A percentile compares a stretch with the other conserved stretches of the same genome.
These are phyloP conservation scores for Anthracocystis setariae DNA, from an alignment of 1,284 basidiomycete genomes.

Conservation along the genomic window DNA sequence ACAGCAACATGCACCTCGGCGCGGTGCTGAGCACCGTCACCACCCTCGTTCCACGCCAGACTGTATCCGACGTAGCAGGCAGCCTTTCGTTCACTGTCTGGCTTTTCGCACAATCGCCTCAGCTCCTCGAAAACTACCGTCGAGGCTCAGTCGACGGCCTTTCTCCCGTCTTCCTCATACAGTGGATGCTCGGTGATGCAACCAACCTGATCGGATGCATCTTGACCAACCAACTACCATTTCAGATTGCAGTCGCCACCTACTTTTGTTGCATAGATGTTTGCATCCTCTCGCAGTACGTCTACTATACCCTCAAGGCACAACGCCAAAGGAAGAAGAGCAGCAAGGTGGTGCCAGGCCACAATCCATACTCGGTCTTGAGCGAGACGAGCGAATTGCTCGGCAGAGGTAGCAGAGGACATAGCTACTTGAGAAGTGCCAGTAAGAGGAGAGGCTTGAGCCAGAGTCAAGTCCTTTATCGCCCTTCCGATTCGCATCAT, in stretches of 20 bases:
- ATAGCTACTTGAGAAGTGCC: slow-evolving; percentile 19
- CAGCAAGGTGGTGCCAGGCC: slow-evolving; percentile 1
- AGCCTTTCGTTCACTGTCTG: slow-evolving; percentile 58
- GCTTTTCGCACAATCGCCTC: slow-evolving; percentile 66
- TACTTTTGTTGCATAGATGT: slow-evolving; percentile 63
- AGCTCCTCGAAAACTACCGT: slow-evolving; percentile 63
- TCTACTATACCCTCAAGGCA: slow-evolving; percentile 46
- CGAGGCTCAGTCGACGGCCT: slow-evolving; percentile 60
- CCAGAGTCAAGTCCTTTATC: slow-evolving; percentile 20
- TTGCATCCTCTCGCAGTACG: slow-evolving; percentile 53
- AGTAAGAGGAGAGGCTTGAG: slow-evolving; percentile 20
- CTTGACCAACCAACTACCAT: slow-evolving; percentile 62
- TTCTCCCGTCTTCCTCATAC: slow-evolving; percentile 61
- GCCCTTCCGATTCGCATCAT: background rate
- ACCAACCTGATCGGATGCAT: slow-evolving; percentile 64
- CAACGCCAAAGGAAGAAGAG: slow-evolving; percentile 18
- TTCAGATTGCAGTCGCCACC: slow-evolving; percentile 61
- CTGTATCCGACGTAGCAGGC: slow-evolving; percentile 54
- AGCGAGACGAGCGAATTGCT: slow-evolving; percentile 45
- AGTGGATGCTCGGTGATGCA: slow-evolving; percentile 66
- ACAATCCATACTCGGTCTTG: slow-evolving; percentile 34
- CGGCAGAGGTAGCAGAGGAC: slow-evolving; percentile 14
- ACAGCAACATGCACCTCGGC: slow-evolving; percentile 13
- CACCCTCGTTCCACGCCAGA: slow-evolving; percentile 29
- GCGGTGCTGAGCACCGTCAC: slow-evolving; percentile 2